Percentiles rank a stretch among this genome's conserved stretches.
phyloP scores from a whole-genome alignment of 192 early-diverging fungal species.

The Umbelopsis isabellina region DNA sequence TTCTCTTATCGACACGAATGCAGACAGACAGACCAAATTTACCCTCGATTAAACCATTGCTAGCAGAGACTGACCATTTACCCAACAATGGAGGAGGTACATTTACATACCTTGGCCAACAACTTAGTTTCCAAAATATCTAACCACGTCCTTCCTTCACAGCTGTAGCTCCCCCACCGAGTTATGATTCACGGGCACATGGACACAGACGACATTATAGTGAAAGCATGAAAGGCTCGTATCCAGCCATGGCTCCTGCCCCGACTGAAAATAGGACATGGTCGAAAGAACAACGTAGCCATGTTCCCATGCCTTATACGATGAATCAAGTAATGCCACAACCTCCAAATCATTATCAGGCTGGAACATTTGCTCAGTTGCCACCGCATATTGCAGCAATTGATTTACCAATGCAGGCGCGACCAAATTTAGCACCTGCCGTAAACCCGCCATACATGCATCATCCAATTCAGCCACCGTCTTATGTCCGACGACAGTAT shows the following conservation, averaged over 20 bases:
- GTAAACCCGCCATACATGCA: neutral
- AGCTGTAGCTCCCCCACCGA: neutral
- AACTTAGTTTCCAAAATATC: neutral
- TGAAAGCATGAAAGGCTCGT: constrained; percentile 4
- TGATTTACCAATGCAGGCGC: constrained; percentile 6
- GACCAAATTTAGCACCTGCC: constrained; percentile 16
- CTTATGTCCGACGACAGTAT: neutral
- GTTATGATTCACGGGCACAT: neutral
- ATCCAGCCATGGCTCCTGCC: neutral
- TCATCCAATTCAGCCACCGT: constrained; percentile 12
- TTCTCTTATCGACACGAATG: neutral
- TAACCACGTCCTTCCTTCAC: neutral
- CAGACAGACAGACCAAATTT: constrained; percentile 10
- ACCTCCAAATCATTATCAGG: neutral
- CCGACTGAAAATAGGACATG: neutral
- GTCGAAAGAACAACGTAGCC: neutral
- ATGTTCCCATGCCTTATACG: neutral
- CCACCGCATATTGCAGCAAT: neutral
- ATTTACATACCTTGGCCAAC: neutral
- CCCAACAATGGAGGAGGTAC: neutral
- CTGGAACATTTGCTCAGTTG: neutral
- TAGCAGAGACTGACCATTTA: constrained; percentile 12
- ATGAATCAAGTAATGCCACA: neutral
- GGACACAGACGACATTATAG: constrained; percentile 12
- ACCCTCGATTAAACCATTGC: constrained; percentile 18